Base-by-base conservation (phyloP, 2,329 filamentous ascomycete species). In the Paecilomyces formosus region DNA sequence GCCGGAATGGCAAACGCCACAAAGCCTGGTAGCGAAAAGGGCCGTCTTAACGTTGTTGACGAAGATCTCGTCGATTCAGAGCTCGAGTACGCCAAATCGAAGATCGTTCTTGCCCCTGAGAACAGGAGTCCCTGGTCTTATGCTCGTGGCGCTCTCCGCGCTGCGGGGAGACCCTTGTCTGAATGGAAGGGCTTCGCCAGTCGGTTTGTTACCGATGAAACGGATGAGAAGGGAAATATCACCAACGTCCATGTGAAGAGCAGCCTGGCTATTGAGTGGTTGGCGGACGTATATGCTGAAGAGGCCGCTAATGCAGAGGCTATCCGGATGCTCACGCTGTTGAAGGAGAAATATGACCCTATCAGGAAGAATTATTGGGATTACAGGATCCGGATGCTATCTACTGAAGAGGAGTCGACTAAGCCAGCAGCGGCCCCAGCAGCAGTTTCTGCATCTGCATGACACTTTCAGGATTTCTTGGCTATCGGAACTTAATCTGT, bases 121-220 rank as follows among this genome's bases (percentile, higher is more conserved):
- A 99, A 97, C 74, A 89, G 92, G 73, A 93, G 89, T 65, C 84
- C 92, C 1, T 99, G 94, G 94, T 94, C 92, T 73, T 99, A 97
- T 74, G 79, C 97, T 13, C 81, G 86, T 31, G 94, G 90, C 2
- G 85, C 91, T 53, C 73, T 95, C 60, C 81, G 81, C 59, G 89
- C 90, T 68, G 85, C 85, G 0, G 85, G 78, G 7, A 74, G 80
- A 39, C 72, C 75, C 3, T 64, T 83, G 54, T 73, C 66, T 2
- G 77, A 79, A 18, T 72, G 85, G 69, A 81, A 81, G 67, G 74
- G 69, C 1, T 84, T 87, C 66, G 83, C 78, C 18, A 71, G 74
- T 60, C 74, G 79, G 62, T 87, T 85, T 68, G 82, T 82, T 58
- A 56, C 79, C 49, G 72, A 77, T n/a, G 71, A 72, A 58, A 70